A percentile compares a stretch with the other conserved stretches of the same genome.
Evolutionary conservation across 768 basidiomycete genomes (phyloP).

Genomic region (Terana coerulea): DNA sequence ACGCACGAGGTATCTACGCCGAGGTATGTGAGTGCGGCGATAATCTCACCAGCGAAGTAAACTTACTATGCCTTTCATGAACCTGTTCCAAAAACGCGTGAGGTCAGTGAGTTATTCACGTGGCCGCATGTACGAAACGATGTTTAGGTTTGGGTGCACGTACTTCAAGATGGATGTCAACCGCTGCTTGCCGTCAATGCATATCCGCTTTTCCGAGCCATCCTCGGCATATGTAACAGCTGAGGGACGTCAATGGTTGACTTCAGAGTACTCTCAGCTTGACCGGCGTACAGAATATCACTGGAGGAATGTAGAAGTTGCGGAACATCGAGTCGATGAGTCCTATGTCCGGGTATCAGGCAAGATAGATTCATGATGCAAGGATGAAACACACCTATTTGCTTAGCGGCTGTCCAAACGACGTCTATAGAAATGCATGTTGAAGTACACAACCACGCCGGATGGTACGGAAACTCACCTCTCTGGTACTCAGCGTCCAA

Average conservation of each 20-base stretch:
- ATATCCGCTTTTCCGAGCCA: conserved; percentile 61
- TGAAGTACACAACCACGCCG: background rate
- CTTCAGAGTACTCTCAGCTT: too few relatives aligned
- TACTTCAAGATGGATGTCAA: conserved; percentile 71
- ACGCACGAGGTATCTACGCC: conserved; percentile 54
- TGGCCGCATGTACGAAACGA: too few relatives aligned
- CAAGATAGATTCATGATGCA: too few relatives aligned
- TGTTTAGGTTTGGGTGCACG: conserved; percentile 21
- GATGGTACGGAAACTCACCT: conserved; percentile 36
- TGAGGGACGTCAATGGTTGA: conserved; percentile 11
- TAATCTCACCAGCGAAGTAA: conserved; percentile 8
- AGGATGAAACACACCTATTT: conserved; percentile 36
- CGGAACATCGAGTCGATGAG: conserved; percentile 77
- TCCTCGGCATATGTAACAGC: conserved; percentile 54
- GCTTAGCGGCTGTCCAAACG: conserved; percentile 77
- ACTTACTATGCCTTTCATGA: conserved; percentile 68
- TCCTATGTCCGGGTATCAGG: too few relatives aligned
- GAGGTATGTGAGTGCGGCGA: conserved; percentile 1
- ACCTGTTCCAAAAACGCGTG: too few relatives aligned
- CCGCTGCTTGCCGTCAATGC: conserved; percentile 81
- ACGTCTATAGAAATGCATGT: conserved; percentile 43
- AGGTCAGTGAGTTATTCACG: too few relatives aligned
- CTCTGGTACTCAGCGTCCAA: conserved; percentile 79
- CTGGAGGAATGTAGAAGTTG: conserved; percentile 77
- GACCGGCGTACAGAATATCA: conserved; percentile 67